These are phyloP conservation scores for Sporothrix schenckii DNA, from an alignment of 2,329 filamentous ascomycete genomes.

Conservation along the genomic window DNA sequence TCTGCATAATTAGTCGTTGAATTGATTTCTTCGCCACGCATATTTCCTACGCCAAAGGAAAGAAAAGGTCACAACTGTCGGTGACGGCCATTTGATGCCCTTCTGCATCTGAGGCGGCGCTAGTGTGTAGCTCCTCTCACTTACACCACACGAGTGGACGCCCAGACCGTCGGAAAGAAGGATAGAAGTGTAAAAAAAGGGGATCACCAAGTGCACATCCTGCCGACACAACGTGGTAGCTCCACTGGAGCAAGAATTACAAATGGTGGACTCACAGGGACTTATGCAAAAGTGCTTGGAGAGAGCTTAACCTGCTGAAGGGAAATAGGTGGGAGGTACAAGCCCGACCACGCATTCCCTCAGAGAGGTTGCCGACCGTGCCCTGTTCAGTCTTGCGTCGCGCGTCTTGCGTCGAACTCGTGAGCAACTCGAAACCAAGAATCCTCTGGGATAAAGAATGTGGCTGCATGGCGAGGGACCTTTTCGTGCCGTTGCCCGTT, in stretches of 20 bases:
- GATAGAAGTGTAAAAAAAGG: neutral
- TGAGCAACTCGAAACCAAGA: neutral
- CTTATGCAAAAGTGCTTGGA: too few relatives aligned
- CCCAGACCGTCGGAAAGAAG: neutral
- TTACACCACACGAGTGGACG: neutral
- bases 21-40: neutral
- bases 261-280: neutral
- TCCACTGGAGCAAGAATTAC: neutral
- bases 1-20: neutral
- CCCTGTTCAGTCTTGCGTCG: too few relatives aligned
- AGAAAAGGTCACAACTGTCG: neutral
- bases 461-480: conserved; percentile 10
- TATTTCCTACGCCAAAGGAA: neutral
- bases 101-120: neutral
- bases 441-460: neutral
- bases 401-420: neutral
- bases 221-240: neutral
- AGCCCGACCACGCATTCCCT: neutral
- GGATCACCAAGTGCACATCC: neutral
- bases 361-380: neutral
- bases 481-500: neutral
- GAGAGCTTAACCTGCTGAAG: too few relatives aligned
- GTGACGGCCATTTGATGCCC: neutral
- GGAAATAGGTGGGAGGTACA: too few relatives aligned
- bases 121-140: conserved; percentile 18